These are phyloP conservation scores for Saprolegnia diclina DNA, from an alignment of 352 stramenopile species.

Conservation along the genomic window DNA sequence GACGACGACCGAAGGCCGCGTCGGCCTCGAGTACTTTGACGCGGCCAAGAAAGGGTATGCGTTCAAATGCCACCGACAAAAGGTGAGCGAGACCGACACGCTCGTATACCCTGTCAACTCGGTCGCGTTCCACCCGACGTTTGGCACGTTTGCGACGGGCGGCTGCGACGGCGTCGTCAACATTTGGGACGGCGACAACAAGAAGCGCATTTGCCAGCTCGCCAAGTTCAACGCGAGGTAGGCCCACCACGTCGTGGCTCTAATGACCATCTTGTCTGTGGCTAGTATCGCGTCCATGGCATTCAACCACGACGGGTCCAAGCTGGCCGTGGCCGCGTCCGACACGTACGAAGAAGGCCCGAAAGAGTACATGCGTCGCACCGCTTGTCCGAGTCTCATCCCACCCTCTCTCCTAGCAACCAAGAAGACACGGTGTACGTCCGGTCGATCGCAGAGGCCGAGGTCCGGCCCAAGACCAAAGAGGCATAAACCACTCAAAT, in stretches of 20 bases:
- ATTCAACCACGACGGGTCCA: conserved; percentile 90
- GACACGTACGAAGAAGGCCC: conserved; percentile 98
- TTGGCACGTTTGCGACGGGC: conserved; percentile 93
- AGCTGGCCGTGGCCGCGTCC: conserved; percentile 91
- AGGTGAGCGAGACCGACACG: conserved; percentile 59
- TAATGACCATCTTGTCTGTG: conserved; percentile 29
- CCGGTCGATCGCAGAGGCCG: conserved; percentile 77
- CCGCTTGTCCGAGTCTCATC: conserved; percentile 12
- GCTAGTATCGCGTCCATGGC: conserved; percentile 86
- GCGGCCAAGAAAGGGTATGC: conserved; percentile 65
- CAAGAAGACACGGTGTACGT: conserved; percentile 93
- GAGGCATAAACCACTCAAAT: background rate
- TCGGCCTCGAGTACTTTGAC: conserved; percentile 95
- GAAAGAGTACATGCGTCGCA: conserved; percentile 71
- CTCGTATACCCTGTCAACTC: conserved; percentile 95
- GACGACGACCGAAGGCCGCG: conserved; percentile 93
- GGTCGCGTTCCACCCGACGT: conserved; percentile 92
- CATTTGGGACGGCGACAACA: conserved; percentile 93
- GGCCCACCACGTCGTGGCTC: background rate
- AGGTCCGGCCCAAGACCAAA: conserved; percentile 83
- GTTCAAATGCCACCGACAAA: conserved; percentile 97
- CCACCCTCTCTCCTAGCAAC: conserved; percentile 55
- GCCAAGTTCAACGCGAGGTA: conserved; percentile 31
- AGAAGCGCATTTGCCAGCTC: conserved; percentile 91
- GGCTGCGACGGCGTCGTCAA: conserved; percentile 92